Conservation (phyloP, 2,329 filamentous ascomycete species). For the Cladosporium sp. region DNA sequence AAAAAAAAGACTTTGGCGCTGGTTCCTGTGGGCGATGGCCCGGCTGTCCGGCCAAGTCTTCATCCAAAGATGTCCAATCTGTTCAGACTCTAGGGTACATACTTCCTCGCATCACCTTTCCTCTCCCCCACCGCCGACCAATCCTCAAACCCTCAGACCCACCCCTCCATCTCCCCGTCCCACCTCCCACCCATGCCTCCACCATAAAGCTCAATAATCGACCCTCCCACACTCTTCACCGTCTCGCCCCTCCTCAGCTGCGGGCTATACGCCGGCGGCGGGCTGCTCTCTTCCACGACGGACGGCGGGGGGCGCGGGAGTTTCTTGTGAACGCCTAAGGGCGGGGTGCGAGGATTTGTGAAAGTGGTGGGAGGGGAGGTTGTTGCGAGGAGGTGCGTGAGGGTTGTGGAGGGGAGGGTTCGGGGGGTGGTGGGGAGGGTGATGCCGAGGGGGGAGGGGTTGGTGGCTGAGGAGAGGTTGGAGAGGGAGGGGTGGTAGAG, state of each 20-base stretch:
- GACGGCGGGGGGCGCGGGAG: conserved; percentile 21
- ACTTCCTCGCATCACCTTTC: too few relatives aligned
- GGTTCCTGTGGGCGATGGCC: too few relatives aligned
- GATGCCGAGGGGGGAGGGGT: conserved; percentile 17
- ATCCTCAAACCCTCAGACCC: neutral
- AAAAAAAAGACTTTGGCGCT: too few relatives aligned
- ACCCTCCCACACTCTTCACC: conserved; percentile 25
- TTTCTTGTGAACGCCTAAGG: conserved; percentile 19
- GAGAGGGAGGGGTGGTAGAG: neutral
- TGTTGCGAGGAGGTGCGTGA: neutral
- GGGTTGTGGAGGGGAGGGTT: conserved; percentile 2
- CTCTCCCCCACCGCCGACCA: too few relatives aligned
- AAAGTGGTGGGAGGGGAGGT: neutral
- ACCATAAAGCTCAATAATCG: conserved; percentile 27
- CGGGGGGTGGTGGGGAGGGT: conserved; percentile 4
- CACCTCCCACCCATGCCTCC: neutral
- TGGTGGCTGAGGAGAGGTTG: neutral
- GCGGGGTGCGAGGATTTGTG: neutral
- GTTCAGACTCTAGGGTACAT: too few relatives aligned
- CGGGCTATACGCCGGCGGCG: neutral
- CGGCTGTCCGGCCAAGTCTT: too few relatives aligned
- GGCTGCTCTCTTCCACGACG: conserved; percentile 10
- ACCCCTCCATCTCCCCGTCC: neutral
- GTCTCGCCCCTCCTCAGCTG: conserved; percentile 19
- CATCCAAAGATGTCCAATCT: too few relatives aligned